These are phyloP conservation scores for Triticum monococcum DNA, from an alignment of 176 grass and related monocot genomes.

Conservation along the genomic window DNA sequence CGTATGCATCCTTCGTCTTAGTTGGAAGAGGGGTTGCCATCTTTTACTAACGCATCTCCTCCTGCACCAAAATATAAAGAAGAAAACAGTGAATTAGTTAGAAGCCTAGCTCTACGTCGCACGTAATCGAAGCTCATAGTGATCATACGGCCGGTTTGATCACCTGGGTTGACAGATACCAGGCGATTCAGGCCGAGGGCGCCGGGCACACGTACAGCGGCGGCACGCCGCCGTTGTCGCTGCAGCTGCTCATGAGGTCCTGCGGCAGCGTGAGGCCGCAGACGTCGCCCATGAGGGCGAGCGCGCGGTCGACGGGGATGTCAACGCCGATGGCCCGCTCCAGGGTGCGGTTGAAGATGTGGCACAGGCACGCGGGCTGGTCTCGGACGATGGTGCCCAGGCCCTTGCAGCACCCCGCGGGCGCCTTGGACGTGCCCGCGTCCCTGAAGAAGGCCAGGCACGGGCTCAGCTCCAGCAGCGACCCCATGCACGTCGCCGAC, in stretches of 20 bases:
- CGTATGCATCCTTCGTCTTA: not conserved
- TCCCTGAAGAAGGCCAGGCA: constrained; percentile 41
- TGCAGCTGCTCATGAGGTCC: constrained; percentile 15
- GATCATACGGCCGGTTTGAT: not conserved
- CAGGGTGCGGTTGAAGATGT: constrained; percentile 32
- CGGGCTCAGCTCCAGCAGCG: constrained; percentile 40
- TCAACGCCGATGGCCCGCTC: constrained; percentile 37
- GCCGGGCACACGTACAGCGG: constrained; percentile 25
- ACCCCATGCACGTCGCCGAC: constrained; percentile 22
- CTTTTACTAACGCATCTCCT: not conserved
- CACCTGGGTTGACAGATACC: not conserved
- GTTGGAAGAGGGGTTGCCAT: not conserved
- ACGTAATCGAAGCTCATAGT: not conserved
- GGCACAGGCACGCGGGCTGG: constrained; percentile 29
- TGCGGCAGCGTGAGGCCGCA: constrained; percentile 20
- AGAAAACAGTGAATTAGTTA: not conserved
- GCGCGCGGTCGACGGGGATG: constrained; percentile 32
- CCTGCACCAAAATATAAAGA: not conserved
- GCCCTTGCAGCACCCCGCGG: constrained; percentile 33
- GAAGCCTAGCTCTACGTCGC: not conserved
- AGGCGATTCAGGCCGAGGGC: constrained; percentile 7
- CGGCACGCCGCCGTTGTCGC: constrained; percentile 4
- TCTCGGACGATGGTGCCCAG: not conserved
- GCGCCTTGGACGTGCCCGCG: not conserved
- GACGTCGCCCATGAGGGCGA: not conserved